Conservation (phyloP, 2,329 filamentous ascomycete species). For the Phialophora tarda region DNA sequence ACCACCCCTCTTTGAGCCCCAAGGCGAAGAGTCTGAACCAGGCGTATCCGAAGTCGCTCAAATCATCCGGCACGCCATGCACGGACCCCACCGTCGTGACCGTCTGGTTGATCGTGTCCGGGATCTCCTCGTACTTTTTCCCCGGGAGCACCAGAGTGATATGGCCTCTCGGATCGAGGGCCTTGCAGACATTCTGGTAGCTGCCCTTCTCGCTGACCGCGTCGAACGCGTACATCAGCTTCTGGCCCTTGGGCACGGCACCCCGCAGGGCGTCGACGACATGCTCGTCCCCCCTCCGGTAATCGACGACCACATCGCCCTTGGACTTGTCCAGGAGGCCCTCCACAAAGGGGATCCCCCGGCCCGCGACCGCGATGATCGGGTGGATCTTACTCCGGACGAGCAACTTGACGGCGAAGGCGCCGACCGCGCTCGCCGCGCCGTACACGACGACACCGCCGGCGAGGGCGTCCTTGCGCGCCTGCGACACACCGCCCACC, state of each 20-base stretch:
- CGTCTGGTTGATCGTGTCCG: conserved; percentile 29
- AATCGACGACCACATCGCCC: conserved; percentile 66
- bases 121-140: conserved; percentile 32
- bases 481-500: conserved; percentile 25
- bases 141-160: conserved; percentile 35
- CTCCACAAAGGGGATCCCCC: conserved; percentile 58
- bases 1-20: conserved; percentile 57
- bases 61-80: conserved; percentile 32
- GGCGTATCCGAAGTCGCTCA: conserved; percentile 52
- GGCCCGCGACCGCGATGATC: conserved; percentile 65
- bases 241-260: conserved; percentile 49
- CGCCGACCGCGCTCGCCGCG: conserved; percentile 62
- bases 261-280: conserved; percentile 55
- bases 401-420: conserved; percentile 65
- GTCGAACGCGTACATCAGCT: conserved; percentile 62
- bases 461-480: conserved; percentile 25
- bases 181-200: conserved; percentile 52
- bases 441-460: conserved; percentile 60
- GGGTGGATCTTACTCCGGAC: conserved; percentile 64
- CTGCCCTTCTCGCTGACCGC: conserved; percentile 62
- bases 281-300: conserved; percentile 62
- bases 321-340: conserved; percentile 57
- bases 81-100: conserved; percentile 35
- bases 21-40: conserved; percentile 54
- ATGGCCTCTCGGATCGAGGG: conserved; percentile 46